phyloP scores from a whole-genome alignment of 2,329 filamentous ascomycete genomes.

The Fusarium nematophilum region DNA sequence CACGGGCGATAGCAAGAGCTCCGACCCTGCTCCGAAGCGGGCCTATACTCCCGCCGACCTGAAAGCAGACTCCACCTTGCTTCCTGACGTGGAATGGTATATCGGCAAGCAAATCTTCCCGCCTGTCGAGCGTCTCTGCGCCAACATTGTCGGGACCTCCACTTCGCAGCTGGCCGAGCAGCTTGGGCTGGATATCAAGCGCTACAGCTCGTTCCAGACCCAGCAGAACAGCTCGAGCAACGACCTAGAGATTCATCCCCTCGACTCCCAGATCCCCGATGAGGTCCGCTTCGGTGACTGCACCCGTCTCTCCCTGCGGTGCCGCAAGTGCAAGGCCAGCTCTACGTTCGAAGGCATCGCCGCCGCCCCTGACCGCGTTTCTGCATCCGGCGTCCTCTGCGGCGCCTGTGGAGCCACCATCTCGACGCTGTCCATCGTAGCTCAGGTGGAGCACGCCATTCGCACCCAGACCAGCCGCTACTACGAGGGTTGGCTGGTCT shows the following conservation, averaged over 20 bases:
- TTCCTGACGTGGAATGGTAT: slow-evolving; percentile 97
- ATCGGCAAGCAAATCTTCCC: slow-evolving; percentile 98
- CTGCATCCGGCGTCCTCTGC: slow-evolving; percentile 81
- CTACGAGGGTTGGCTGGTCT: slow-evolving; percentile 92
- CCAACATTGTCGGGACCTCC: slow-evolving; percentile 93
- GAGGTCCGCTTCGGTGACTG: slow-evolving; percentile 89
- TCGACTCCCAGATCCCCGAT: slow-evolving; percentile 95
- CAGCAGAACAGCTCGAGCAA: slow-evolving; percentile 63
- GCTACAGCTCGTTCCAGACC: slow-evolving; percentile 71
- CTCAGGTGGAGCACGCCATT: slow-evolving; percentile 88
- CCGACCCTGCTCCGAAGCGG: slow-evolving; percentile 83
- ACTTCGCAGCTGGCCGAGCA: slow-evolving; percentile 91
- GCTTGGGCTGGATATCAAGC: slow-evolving; percentile 88
- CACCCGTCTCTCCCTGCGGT: slow-evolving; percentile 79
- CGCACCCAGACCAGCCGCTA: slow-evolving; percentile 83
- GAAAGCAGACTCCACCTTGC: slow-evolving; percentile 78
- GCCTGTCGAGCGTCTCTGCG: slow-evolving; percentile 96
- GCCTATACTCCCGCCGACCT: slow-evolving; percentile 88
- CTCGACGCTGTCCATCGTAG: slow-evolving; percentile 78
- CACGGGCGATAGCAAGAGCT: slow-evolving; percentile 76
- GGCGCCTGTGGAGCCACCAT: slow-evolving; percentile 74
- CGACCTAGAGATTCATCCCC: slow-evolving; percentile 82
- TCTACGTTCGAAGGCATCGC: slow-evolving; percentile 82
- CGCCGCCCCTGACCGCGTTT: slow-evolving; percentile 67
- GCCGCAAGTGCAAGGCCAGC: slow-evolving; percentile 79